Evolutionary conservation across 306 rosid species (phyloP).

Genomic region (Ormosia emarginata): DNA sequence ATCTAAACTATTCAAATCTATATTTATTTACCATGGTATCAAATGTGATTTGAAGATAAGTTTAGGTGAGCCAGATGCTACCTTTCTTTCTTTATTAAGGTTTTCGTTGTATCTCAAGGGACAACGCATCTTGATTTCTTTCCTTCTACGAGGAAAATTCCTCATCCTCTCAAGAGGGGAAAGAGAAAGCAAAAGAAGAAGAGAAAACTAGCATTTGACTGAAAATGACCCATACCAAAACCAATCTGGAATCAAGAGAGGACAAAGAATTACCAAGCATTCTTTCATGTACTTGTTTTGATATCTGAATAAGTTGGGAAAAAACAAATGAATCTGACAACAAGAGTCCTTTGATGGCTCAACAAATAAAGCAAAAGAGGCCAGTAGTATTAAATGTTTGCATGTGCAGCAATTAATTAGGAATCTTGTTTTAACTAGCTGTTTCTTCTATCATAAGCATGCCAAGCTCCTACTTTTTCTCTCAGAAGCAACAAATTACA

Average conservation of each 20-base stretch:
- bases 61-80: constrained; percentile 34
- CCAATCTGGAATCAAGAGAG: constrained; percentile 36
- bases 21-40: constrained; percentile 2
- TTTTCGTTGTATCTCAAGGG: constrained; percentile 26
- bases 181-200: neutral
- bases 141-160: constrained; percentile 13
- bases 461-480: constrained; percentile 42
- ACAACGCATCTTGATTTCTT: constrained; percentile 28
- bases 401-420: constrained; percentile 66
- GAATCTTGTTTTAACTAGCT: constrained; percentile 56
- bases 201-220: constrained; percentile 18
- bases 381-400: constrained; percentile 53
- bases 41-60: constrained; percentile 27
- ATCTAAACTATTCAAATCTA: neutral
- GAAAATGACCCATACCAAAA: constrained; percentile 70
- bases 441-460: constrained; percentile 65
- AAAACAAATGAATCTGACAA: constrained; percentile 52
- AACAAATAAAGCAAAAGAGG: constrained; percentile 76
- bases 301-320: constrained; percentile 31
- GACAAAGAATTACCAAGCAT: constrained; percentile 51
- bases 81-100: constrained; percentile 14
- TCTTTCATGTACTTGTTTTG: constrained; percentile 46
- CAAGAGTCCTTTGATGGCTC: constrained; percentile 65
- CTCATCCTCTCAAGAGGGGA: constrained; percentile 3
- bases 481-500: constrained; percentile 38